These are phyloP conservation scores for Trametopsis cervina DNA, from an alignment of 768 basidiomycete genomes.

Conservation along the genomic window DNA sequence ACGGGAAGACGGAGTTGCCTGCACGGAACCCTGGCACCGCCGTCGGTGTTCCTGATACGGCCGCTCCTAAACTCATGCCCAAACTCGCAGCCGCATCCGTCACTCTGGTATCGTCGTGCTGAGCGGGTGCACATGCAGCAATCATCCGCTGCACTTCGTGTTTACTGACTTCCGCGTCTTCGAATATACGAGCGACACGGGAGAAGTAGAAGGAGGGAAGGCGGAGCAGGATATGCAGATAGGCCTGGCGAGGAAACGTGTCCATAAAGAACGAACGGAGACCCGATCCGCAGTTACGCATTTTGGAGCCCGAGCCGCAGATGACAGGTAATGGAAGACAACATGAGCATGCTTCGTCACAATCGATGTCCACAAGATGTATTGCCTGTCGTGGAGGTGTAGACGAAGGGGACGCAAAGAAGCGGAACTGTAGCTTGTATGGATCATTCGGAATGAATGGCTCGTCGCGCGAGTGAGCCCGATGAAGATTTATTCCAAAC, in stretches of 20 bases:
- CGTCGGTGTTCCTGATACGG: background rate
- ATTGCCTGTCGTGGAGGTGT: constrained; percentile 2
- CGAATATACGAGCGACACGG: constrained; percentile 68
- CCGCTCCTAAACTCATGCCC: background rate
- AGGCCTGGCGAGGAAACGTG: constrained; percentile 35
- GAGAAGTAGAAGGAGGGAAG: constrained; percentile 79
- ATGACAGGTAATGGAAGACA: constrained; percentile 16
- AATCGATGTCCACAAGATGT: constrained; percentile 6
- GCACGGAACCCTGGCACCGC: background rate
- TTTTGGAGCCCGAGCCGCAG: constrained; percentile 13
- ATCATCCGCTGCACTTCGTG: constrained; percentile 53
- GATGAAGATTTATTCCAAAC: constrained; percentile 47
- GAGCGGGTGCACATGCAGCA: constrained; percentile 19
- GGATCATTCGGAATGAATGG: constrained; percentile 32
- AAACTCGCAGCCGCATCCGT: background rate
- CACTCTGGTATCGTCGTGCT: background rate
- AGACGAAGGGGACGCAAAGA: constrained; percentile 13
- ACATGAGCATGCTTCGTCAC: constrained; percentile 8
- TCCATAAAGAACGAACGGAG: constrained; percentile 27
- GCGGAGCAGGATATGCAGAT: constrained; percentile 46
- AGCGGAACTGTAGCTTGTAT: constrained; percentile 22
- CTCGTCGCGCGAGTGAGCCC: constrained; percentile 36
- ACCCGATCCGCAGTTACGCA: constrained; percentile 11
- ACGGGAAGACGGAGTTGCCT: constrained; percentile 19
- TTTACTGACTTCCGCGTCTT: constrained; percentile 70